Evolutionary conservation across 768 basidiomycete species (phyloP).

Genomic region (Dictyophora rubrovolvata): DNA sequence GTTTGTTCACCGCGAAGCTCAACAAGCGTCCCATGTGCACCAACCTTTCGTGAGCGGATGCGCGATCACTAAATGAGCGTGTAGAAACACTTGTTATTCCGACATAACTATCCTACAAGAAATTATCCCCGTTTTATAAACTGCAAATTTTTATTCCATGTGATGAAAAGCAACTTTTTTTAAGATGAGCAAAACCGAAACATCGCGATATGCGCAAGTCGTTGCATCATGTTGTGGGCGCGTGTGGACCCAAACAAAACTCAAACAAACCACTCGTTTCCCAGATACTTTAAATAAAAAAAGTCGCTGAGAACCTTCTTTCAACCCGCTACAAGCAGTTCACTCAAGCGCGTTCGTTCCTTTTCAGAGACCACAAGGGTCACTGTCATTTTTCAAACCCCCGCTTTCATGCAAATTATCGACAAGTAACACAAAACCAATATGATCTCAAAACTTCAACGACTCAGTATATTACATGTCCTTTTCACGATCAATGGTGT

Average conservation of each 20-base stretch:
- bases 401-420: not conserved
- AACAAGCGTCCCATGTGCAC: no score
- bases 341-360: constrained; percentile 9
- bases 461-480: not conserved
- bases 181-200: no score
- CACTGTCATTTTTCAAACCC: constrained; percentile 4
- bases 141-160: no score
- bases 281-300: constrained; percentile 1
- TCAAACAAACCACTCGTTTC: not conserved
- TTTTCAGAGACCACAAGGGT: constrained; percentile 9
- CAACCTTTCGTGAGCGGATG: no score
- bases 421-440: not conserved
- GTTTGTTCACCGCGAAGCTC: no score
- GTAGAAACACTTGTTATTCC: no score
- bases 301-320: constrained; percentile 5
- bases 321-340: constrained; percentile 1
- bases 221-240: constrained; percentile 1
- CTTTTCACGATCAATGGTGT: constrained; percentile 1
- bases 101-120: no score
- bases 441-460: constrained; percentile 4
- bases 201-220: no score
- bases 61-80: no score
- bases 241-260: constrained; percentile 1
- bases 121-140: no score
- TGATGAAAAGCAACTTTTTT: no score